phyloP scores from a whole-genome alignment of 2,329 filamentous ascomycete genomes.

The Gnomoniopsis smithogilvyi region DNA sequence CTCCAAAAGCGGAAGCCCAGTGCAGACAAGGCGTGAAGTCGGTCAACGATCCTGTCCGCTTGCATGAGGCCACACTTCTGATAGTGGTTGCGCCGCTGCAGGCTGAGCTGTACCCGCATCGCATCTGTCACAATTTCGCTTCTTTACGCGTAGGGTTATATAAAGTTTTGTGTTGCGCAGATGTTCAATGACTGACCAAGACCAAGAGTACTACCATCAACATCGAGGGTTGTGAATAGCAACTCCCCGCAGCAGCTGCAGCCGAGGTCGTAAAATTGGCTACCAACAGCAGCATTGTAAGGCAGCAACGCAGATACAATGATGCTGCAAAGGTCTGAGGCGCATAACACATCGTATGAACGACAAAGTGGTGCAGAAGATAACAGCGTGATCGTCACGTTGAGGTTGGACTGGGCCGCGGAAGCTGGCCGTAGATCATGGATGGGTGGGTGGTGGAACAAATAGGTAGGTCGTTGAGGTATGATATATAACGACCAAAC shows the following conservation, averaged over 20 bases:
- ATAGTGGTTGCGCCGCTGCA: not conserved
- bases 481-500: constrained; percentile 4
- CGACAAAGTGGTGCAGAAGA: not conserved
- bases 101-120: constrained; percentile 5
- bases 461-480: not conserved
- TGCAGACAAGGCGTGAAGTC: not conserved
- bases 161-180: not conserved
- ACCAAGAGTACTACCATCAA: not conserved
- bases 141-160: not conserved
- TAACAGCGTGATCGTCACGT: not conserved
- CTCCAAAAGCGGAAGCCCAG: no score
- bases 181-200: not conserved
- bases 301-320: not conserved
- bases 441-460: not conserved
- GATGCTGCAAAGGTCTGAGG: not conserved
- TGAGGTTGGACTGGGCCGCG: not conserved
- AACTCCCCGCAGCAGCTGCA: not conserved
- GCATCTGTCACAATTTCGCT: not conserved
- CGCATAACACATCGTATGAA: no score
- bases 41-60: not conserved
- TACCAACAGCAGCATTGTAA: not conserved
- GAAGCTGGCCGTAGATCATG: not conserved
- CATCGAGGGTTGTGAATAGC: not conserved
- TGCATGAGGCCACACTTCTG: not conserved
- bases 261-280: no score